These are phyloP conservation scores for Paecilomyces variotii DNA, from an alignment of 2,329 filamentous ascomycete genomes.

Conservation along the genomic window DNA sequence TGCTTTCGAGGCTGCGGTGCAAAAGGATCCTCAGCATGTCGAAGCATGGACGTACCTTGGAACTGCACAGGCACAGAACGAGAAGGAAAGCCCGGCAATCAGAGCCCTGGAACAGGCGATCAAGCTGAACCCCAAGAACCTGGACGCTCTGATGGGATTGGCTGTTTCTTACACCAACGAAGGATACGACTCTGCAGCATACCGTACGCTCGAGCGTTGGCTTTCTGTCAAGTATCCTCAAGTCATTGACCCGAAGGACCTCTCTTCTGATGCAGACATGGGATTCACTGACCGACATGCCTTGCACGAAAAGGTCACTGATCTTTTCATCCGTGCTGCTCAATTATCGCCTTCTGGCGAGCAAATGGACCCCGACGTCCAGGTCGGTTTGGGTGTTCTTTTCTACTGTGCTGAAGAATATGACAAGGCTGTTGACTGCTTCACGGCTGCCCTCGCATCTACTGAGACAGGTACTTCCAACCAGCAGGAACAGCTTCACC, in stretches of 20 bases:
- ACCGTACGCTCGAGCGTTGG: conserved; percentile 94
- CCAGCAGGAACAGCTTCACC: conserved; percentile 75
- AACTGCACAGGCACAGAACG: conserved; percentile 90
- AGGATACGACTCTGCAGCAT: conserved; percentile 94
- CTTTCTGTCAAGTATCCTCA: conserved; percentile 88
- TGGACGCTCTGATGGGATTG: conserved; percentile 86
- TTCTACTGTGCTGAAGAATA: conserved; percentile 98
- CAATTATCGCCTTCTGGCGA: conserved; percentile 86
- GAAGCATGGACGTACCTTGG: conserved; percentile 93
- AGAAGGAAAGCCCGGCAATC: conserved; percentile 95
- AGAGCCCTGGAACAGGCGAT: conserved; percentile 85
- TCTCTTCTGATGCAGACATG: conserved; percentile 71
- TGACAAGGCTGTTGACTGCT: conserved; percentile 97
- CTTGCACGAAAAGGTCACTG: conserved; percentile 83
- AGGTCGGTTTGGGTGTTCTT: conserved; percentile 90
- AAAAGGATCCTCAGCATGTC: conserved; percentile 78
- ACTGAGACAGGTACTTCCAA: conserved; percentile 79
- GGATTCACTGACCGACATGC: conserved; percentile 89
- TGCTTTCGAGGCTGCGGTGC: conserved; percentile 91
- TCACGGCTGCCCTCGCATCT: conserved; percentile 79
- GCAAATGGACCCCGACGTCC: conserved; percentile 97
- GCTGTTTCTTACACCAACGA: conserved; percentile 98
- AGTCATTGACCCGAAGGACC: conserved; percentile 63
- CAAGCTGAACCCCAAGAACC: conserved; percentile 77
- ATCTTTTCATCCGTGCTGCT: conserved; percentile 84